Percentiles rank a stretch among this genome's conserved stretches.
phyloP scores from a whole-genome alignment of 176 grass and related monocot species.

The Rhynchospora tenuis region DNA sequence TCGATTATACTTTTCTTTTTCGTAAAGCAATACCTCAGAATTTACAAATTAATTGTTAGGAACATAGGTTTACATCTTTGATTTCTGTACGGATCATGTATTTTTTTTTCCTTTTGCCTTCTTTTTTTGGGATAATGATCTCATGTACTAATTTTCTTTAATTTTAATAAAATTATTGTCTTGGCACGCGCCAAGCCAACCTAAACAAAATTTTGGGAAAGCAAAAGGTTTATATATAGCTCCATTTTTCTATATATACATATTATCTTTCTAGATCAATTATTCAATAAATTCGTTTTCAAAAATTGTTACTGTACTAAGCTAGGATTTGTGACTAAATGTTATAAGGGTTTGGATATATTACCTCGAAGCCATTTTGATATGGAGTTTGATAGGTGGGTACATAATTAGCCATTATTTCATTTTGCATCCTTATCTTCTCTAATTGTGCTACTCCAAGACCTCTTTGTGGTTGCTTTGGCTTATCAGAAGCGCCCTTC shows the following conservation, averaged over 20 bases:
- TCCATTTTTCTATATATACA: neutral
- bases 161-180: too few species aligned
- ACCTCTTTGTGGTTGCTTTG: constrained; percentile 33
- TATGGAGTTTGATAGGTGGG: constrained; percentile 5
- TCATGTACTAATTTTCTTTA: too few species aligned
- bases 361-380: constrained; percentile 10
- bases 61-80: too few species aligned
- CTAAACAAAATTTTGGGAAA: neutral
- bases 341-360: neutral
- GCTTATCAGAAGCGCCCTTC: constrained; percentile 8
- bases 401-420: constrained; percentile 28
- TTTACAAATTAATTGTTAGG: neutral
- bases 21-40: neutral
- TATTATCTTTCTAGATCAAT: neutral
- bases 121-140: too few species aligned
- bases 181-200: too few species aligned
- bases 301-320: neutral
- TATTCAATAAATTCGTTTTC: neutral
- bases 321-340: neutral
- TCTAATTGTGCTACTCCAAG: constrained; percentile 34
- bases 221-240: neutral
- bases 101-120: too few species aligned
- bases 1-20: neutral
- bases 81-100: too few species aligned
- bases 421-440: constrained; percentile 28